phyloP scores from a whole-genome alignment of 176 grass and related monocot genomes.

The Oryza rufipogon region DNA sequence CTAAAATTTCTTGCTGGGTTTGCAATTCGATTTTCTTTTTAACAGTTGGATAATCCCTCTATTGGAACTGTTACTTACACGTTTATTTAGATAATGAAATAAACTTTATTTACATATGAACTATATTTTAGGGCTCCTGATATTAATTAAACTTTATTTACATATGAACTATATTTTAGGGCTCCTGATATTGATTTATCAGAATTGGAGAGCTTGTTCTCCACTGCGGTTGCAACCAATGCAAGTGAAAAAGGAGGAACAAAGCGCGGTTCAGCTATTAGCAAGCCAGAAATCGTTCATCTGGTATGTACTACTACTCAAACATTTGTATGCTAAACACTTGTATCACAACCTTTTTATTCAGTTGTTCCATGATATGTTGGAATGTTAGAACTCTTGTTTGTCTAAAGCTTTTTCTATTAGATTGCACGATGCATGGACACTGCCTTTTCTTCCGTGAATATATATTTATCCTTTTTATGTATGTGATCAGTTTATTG shows the following conservation, averaged over 20 bases:
- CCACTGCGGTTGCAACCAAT: conserved; percentile 61
- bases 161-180: conserved; percentile 48
- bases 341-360: conserved; percentile 24
- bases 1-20: not conserved
- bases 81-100: too few relatives aligned
- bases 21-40: conserved; percentile 21
- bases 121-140: conserved; percentile 73
- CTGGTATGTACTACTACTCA: conserved; percentile 57
- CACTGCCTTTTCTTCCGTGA: conserved; percentile 9
- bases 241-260: conserved; percentile 70
- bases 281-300: conserved; percentile 89
- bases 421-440: not conserved
- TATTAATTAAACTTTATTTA: conserved; percentile 44
- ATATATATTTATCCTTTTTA: conserved; percentile 17
- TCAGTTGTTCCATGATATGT: conserved; percentile 6
- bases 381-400: conserved; percentile 1
- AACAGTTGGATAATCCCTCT: conserved; percentile 9
- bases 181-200: conserved; percentile 82
- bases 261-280: conserved; percentile 67
- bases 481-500: not conserved
- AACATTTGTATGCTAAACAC: conserved; percentile 7
- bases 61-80: not conserved
- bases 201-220: conserved; percentile 83
- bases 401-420: not conserved
- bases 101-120: conserved; percentile 42